Conservation (phyloP, 192 early-diverging fungal genomes). For the Obelidium mucronatum region DNA sequence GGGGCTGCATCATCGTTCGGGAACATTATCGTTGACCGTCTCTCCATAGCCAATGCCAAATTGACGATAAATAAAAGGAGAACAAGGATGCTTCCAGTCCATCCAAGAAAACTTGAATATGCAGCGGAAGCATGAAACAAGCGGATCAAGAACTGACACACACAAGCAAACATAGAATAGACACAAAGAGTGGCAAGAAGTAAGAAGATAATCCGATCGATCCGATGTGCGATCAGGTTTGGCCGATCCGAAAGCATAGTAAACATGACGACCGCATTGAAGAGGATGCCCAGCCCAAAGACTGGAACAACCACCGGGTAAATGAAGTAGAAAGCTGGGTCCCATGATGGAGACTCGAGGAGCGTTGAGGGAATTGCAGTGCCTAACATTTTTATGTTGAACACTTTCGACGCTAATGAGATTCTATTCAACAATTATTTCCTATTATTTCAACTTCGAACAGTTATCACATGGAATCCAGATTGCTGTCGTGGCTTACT, state of each 20-base stretch:
- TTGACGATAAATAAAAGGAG: neutral
- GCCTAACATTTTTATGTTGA: too few species aligned
- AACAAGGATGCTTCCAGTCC: neutral
- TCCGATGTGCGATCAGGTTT: neutral
- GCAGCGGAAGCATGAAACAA: neutral
- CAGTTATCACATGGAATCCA: too few species aligned
- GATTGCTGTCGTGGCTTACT: too few species aligned
- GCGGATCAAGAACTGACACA: neutral
- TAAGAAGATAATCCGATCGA: neutral
- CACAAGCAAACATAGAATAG: neutral
- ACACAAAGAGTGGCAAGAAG: neutral
- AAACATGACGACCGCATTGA: neutral
- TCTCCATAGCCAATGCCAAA: neutral
- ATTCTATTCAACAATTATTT: too few species aligned
- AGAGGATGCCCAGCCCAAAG: neutral
- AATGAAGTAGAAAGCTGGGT: neutral
- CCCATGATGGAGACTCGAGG: neutral
- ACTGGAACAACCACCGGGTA: neutral
- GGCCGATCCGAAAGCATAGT: neutral
- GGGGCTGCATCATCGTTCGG: neutral
- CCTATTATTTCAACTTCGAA: too few species aligned
- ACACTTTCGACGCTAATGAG: too few species aligned
- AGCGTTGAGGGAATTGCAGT: too few species aligned
- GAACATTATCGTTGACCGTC: neutral
- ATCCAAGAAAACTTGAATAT: neutral